A percentile compares a stretch with the other conserved stretches of the same genome.
phyloP scores from a whole-genome alignment of 176 grass and related monocot genomes.

The Musa acuminata region DNA sequence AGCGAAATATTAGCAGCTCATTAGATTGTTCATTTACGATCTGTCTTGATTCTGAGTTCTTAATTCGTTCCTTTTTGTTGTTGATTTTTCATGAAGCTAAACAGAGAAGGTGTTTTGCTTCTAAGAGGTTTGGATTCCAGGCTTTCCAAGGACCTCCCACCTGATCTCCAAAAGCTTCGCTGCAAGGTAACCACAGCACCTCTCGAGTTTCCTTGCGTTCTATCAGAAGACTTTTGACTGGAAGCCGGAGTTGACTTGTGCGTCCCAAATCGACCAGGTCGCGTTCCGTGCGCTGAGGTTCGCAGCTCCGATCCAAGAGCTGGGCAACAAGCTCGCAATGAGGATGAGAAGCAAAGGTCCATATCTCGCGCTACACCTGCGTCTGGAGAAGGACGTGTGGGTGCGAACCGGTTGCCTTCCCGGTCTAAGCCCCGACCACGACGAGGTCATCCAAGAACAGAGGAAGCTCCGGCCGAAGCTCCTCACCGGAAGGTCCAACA shows the following conservation, averaged over 20 bases:
- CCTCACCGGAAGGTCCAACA: constrained; percentile 39
- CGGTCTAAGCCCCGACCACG: constrained; percentile 11
- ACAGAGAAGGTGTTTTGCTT: constrained; percentile 41
- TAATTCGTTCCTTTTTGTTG: not conserved
- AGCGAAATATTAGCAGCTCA: too few relatives aligned
- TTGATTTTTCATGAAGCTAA: constrained; percentile 15
- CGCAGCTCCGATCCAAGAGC: constrained; percentile 13
- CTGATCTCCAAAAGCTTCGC: constrained; percentile 13
- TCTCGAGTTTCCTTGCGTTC: not conserved
- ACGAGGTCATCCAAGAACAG: constrained; percentile 29
- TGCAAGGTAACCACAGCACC: constrained; percentile 10
- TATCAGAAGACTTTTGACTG: not conserved
- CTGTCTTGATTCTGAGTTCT: not conserved
- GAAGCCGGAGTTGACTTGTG: not conserved
- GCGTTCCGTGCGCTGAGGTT: constrained; percentile 36
- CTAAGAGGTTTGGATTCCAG: constrained; percentile 29
- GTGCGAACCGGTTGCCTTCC: constrained; percentile 41
- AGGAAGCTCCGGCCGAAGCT: constrained; percentile 33
- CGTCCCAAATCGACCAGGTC: constrained; percentile 14
- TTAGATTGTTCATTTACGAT: too few relatives aligned
- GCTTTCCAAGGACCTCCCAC: constrained; percentile 10
- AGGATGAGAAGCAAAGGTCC: constrained; percentile 36
- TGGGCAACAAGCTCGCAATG: constrained; percentile 26
- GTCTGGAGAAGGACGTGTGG: constrained; percentile 49
- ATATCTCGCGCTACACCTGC: constrained; percentile 35